Evolutionary conservation across 2,329 filamentous ascomycete species (phyloP).

Genomic region (Pezicula rhizophila): DNA sequence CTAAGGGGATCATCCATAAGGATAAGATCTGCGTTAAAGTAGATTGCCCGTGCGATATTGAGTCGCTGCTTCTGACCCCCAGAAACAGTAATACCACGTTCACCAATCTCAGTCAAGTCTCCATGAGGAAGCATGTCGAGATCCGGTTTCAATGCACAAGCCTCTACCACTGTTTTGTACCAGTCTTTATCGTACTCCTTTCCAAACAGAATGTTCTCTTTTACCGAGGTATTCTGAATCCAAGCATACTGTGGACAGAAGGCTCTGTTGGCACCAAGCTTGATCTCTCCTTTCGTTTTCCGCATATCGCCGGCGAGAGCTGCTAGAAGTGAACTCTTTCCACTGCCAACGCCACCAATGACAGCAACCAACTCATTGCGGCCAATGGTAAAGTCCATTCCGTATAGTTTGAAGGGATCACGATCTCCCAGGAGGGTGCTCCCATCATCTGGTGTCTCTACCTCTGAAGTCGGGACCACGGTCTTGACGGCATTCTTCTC

Average conservation of each 20-base stretch:
- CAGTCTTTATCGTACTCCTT: slow-evolving; percentile 42
- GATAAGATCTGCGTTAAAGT: slow-evolving; percentile 30
- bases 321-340: slow-evolving; percentile 58
- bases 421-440: slow-evolving; percentile 46
- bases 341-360: slow-evolving; percentile 52
- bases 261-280: slow-evolving; percentile 45
- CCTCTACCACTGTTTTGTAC: slow-evolving; percentile 59
- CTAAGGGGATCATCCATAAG: slow-evolving; percentile 29
- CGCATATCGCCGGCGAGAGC: slow-evolving; percentile 63
- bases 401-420: slow-evolving; percentile 51
- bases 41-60: slow-evolving; percentile 52
- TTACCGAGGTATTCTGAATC: slow-evolving; percentile 61
- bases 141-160: slow-evolving; percentile 57
- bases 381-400: slow-evolving; percentile 40
- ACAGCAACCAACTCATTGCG: slow-evolving; percentile 46
- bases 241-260: slow-evolving; percentile 65
- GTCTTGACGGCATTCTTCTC: slow-evolving; percentile 25
- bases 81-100: slow-evolving; percentile 61
- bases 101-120: slow-evolving; percentile 61
- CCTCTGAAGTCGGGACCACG: slow-evolving; percentile 18
- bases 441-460: slow-evolving; percentile 36
- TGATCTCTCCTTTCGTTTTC: slow-evolving; percentile 45
- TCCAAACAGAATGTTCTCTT: slow-evolving; percentile 23
- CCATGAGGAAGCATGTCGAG: slow-evolving; percentile 58
- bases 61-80: slow-evolving; percentile 61